Evolutionary conservation across 352 stramenopile species (phyloP).

Genomic region (Phytopythium mirpurense): DNA sequence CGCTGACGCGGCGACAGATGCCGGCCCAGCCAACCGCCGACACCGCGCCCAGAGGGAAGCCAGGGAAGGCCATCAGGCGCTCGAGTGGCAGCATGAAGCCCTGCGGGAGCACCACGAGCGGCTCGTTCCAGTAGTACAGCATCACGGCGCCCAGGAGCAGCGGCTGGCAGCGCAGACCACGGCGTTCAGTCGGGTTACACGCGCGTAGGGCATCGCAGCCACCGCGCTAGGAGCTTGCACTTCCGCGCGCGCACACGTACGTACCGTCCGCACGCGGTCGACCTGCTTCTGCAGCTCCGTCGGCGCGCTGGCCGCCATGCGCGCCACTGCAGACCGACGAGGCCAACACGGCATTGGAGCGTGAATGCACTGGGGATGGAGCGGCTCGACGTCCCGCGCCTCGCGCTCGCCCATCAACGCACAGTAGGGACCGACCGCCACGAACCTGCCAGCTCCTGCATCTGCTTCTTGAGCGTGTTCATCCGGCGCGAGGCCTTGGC

Average conservation of each 20-base stretch:
- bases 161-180: conserved; percentile 27
- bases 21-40: conserved; percentile 72
- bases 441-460: conserved; percentile 73
- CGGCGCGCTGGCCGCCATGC: conserved; percentile 55
- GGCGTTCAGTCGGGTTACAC: not conserved
- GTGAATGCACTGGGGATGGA: no score
- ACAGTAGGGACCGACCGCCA: no score
- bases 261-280: conserved; percentile 62
- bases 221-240: not conserved
- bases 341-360: no score
- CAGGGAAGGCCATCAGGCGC: conserved; percentile 67
- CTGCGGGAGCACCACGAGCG: conserved; percentile 62
- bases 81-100: conserved; percentile 76
- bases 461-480: conserved; percentile 82
- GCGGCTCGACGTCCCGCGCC: no score
- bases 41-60: conserved; percentile 67
- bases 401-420: no score
- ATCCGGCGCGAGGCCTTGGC: conserved; percentile 83
- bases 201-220: no score
- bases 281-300: conserved; percentile 74
- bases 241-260: conserved; percentile 6
- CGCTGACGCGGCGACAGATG: conserved; percentile 68
- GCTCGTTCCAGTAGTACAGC: conserved; percentile 75
- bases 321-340: conserved; percentile 33
- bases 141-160: conserved; percentile 43